These are phyloP conservation scores for Penicillium sp. DNA, from an alignment of 2,329 filamentous ascomycete genomes.

Conservation along the genomic window DNA sequence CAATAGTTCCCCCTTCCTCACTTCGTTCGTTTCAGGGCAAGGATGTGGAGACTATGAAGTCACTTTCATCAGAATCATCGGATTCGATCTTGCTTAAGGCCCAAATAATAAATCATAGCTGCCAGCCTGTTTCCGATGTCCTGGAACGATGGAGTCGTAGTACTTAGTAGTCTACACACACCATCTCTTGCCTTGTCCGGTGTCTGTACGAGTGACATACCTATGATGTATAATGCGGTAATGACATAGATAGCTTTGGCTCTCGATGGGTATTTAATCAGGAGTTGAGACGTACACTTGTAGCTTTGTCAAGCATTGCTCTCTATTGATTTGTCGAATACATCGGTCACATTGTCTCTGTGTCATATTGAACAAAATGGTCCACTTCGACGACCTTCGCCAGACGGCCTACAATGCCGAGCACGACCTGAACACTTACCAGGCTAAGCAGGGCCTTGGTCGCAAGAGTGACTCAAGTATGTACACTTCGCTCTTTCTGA, in stretches of 20 bases:
- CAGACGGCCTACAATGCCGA: conserved; percentile 38
- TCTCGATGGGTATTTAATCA: not conserved
- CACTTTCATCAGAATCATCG: conserved; percentile 3
- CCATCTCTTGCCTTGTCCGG: not conserved
- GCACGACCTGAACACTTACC: conserved; percentile 44
- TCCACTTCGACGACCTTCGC: conserved; percentile 27
- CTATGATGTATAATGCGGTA: conserved; percentile 42
- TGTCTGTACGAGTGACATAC: conserved; percentile 29
- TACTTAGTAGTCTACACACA: not conserved
- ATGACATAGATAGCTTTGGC: not conserved
- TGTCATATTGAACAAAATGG: conserved; percentile 3
- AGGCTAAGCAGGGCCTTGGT: conserved; percentile 44
- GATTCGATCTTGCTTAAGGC: not conserved
- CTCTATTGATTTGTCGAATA: not conserved
- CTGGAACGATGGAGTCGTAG: not conserved
- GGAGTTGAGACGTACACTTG: not conserved
- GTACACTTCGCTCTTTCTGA: not conserved
- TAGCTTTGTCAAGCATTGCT: not conserved
- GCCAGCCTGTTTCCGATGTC: conserved; percentile 11
- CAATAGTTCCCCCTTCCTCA: too few relatives aligned
- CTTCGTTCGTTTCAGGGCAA: too few relatives aligned
- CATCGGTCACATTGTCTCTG: too few relatives aligned
- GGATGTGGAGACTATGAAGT: conserved; percentile 27
- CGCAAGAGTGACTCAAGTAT: conserved; percentile 44
- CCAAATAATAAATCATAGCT: conserved; percentile 4